A percentile compares a stretch with the other conserved stretches of the same genome.
phyloP scores from a whole-genome alignment of 345 rosid genomes.

The Moringa oleifera region DNA sequence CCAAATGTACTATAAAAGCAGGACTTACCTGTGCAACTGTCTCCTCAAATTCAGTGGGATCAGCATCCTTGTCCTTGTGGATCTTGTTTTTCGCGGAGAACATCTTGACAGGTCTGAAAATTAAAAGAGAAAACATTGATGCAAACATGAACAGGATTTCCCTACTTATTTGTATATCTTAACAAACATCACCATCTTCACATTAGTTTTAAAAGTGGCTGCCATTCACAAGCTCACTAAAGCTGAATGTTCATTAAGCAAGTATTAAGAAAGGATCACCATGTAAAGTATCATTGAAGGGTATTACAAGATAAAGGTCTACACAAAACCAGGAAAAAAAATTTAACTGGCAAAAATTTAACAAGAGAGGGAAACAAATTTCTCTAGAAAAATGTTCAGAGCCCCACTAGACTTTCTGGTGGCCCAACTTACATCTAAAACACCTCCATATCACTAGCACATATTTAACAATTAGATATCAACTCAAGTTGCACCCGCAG shows the following conservation, averaged over 20 bases:
- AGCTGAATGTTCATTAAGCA: no score
- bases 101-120: constrained; percentile 56
- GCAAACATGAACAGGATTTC: no score
- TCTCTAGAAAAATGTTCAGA: background rate
- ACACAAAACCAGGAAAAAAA: no score
- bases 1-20: background rate
- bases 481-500: background rate
- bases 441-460: background rate
- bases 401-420: background rate
- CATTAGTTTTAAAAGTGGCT: background rate
- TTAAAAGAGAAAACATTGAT: background rate
- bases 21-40: constrained; percentile 63
- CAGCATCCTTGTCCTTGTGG: constrained; percentile 77
- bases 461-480: no score
- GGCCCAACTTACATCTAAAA: no score
- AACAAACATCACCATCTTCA: no score
- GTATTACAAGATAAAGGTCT: no score
- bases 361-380: background rate
- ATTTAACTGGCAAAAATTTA: background rate
- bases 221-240: no score
- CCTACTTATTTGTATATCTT: no score
- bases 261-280: no score
- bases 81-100: constrained; percentile 71
- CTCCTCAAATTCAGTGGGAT: constrained; percentile 86
- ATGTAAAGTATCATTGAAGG: no score